A percentile compares a stretch with the other conserved stretches of the same genome.
phyloP scores from a whole-genome alignment of 352 stramenopile genomes.

The Pilasporangium apinafurcum region DNA sequence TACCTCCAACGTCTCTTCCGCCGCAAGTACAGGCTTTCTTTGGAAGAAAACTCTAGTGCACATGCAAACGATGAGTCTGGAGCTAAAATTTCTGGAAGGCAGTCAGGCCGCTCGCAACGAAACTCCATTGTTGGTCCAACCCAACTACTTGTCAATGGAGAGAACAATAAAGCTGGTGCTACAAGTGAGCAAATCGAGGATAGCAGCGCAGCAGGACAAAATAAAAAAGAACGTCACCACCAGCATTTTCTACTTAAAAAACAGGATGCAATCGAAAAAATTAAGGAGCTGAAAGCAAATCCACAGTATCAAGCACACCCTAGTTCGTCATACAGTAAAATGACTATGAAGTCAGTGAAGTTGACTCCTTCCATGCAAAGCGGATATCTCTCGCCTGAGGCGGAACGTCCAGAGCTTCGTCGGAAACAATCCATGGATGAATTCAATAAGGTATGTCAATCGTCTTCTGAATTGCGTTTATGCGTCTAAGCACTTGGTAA shows the following conservation, averaged over 20 bases:
- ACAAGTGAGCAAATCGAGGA: background rate
- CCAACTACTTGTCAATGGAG: background rate
- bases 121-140: too few species aligned
- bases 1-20: constrained; percentile 63
- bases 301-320: constrained; percentile 2
- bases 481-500: background rate
- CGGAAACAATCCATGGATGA: constrained; percentile 62
- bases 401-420: constrained; percentile 35
- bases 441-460: constrained; percentile 26
- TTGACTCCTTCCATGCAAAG: constrained; percentile 17
- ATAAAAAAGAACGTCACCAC: background rate
- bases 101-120: too few species aligned
- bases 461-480: background rate
- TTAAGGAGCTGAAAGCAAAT: constrained; percentile 16
- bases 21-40: constrained; percentile 28
- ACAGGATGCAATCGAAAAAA: constrained; percentile 7
- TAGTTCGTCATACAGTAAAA: background rate
- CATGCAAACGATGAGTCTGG: background rate
- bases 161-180: constrained; percentile 9
- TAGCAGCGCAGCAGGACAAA: background rate
- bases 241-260: constrained; percentile 6
- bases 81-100: too few species aligned
- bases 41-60: background rate
- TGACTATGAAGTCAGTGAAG: constrained; percentile 6
- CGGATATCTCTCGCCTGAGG: constrained; percentile 37